Evolutionary conservation across 768 basidiomycete species (phyloP), one percentile per base, ranked within the genome.

Genomic region (Lentinula lateritia): DNA sequence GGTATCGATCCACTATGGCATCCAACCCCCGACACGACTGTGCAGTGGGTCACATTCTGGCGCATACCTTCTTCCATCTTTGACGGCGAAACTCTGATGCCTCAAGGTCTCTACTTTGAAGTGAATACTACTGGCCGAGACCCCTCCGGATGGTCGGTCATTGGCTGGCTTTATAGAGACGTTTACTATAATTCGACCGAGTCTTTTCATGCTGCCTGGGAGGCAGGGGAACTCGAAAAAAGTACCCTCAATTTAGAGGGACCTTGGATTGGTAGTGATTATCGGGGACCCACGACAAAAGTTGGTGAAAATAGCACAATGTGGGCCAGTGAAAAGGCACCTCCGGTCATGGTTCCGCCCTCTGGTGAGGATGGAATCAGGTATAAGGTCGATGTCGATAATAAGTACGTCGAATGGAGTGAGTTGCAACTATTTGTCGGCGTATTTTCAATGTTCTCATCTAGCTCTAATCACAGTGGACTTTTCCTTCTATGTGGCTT

Each of bases 401-500:
- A n/a, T 41, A 62, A 62, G 61, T 67, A 67, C 32, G 64, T 68
- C 8, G 67, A 68, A 46, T 68, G 67, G 67, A 68, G 58, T 59
- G 34, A 38, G 58, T 48, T 50, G 18, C 13, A 18, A 16, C 10
- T 58, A 1, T 12, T 13, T 32, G 12, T n/a, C 3, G 53, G 7
- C 10, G 15, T 28, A 28, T 42, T n/a, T 18, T 12, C 20, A 38
- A 35, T 28, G 28, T 6, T 15, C 58, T 59, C 41, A 48, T 36
- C 32, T 34, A 3, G 35, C 15, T 34, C 28, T 28, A 28, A 28
- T n/a, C 1, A 58, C 23, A 59, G 58, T 68, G 67, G 67, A 68
- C 61, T 68, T 65, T 60, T 61, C 62, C 1, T 68, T 68, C 54
- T 68, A 66, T 55, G 43, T 83, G 46, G 78, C 80, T 28, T 84